These are phyloP conservation scores for Acidiella bohemica DNA, from an alignment of 495 filamentous ascomycete genomes.

Conservation along the genomic window DNA sequence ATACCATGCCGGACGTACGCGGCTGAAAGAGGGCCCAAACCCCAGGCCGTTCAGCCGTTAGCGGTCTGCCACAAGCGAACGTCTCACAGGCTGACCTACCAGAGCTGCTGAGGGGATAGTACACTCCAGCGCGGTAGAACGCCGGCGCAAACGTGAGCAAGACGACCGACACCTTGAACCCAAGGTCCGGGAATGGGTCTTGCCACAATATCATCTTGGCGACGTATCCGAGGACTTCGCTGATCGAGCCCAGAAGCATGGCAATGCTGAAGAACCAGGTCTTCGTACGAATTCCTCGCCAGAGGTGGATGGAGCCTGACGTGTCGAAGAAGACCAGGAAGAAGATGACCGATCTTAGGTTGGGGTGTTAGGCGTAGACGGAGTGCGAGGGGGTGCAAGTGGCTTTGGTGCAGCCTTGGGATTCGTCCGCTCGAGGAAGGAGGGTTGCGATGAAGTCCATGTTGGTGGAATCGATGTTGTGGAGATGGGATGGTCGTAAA, in stretches of 20 bases:
- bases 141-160: constrained; percentile 45
- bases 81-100: too few species aligned
- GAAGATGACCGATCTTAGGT: constrained; percentile 14
- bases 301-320: constrained; percentile 7
- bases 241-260: constrained; percentile 16
- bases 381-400: constrained; percentile 10
- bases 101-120: constrained; percentile 37
- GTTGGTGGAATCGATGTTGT: too few species aligned
- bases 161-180: constrained; percentile 29
- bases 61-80: too few species aligned
- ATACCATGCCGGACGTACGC: constrained; percentile 15
- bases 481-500: too few species aligned
- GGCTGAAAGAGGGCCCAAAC: constrained; percentile 13
- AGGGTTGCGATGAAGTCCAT: too few species aligned
- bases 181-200: constrained; percentile 19
- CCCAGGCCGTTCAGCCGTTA: constrained; percentile 8
- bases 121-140: constrained; percentile 47
- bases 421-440: constrained; percentile 2
- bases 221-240: constrained; percentile 19
- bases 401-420: constrained; percentile 8
- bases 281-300: constrained; percentile 10
- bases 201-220: constrained; percentile 14
- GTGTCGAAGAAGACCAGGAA: constrained; percentile 20
- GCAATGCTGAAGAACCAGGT: constrained; percentile 19
- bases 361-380: constrained; percentile 17